Percentiles rank a stretch among this genome's conserved stretches.
Conservation (phyloP, 2,329 filamentous ascomycete species). For the Cryphonectria japonica region DNA sequence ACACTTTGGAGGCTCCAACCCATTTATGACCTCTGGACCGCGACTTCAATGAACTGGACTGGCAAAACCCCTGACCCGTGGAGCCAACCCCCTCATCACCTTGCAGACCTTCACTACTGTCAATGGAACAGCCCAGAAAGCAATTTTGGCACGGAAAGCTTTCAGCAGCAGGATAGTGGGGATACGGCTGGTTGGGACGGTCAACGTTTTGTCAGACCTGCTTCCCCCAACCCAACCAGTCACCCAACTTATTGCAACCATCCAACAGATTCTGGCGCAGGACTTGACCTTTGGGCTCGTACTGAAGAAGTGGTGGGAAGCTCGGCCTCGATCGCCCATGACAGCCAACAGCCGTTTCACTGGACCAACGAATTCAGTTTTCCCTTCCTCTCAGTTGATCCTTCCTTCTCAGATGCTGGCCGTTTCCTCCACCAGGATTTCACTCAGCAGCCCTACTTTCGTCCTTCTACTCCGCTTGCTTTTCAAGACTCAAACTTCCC, state of each 20-base stretch:
- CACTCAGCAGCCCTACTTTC: neutral
- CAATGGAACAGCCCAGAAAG: neutral
- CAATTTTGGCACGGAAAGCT: neutral
- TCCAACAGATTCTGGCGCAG: neutral
- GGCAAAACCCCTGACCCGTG: neutral
- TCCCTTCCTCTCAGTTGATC: neutral
- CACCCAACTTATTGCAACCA: neutral
- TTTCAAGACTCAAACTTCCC: neutral
- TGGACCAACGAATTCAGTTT: neutral
- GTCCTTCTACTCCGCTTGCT: neutral
- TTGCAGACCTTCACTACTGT: neutral
- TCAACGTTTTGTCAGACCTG: neutral
- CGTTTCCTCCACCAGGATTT: neutral
- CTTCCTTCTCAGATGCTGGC: neutral
- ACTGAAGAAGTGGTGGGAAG: neutral
- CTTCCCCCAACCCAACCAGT: neutral
- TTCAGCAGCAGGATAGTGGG: neutral
- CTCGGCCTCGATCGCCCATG: neutral
- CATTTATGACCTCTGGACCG: neutral
- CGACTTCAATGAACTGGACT: neutral
- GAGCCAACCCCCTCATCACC: too few species aligned
- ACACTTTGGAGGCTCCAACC: neutral
- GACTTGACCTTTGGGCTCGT: neutral
- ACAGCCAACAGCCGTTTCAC: neutral
- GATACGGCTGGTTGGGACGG: neutral